Conservation (phyloP, 2,329 filamentous ascomycete species). For the Calonectria henricotiae region DNA sequence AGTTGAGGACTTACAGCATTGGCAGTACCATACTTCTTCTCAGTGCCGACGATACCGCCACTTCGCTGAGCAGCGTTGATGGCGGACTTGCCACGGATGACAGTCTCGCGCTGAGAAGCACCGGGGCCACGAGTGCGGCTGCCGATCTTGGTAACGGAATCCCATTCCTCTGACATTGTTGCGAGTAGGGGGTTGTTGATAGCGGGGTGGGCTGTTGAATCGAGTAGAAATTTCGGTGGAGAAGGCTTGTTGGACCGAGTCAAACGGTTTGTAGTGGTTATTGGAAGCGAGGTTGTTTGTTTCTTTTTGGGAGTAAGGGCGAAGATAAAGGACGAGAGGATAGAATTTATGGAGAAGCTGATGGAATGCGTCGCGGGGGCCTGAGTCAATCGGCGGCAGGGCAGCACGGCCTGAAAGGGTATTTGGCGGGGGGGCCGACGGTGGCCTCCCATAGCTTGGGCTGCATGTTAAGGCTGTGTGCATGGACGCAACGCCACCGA, state of each 20-base stretch:
- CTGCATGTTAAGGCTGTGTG: conserved; percentile 30
- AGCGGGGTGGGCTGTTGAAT: conserved; percentile 24
- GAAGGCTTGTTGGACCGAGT: conserved; percentile 14
- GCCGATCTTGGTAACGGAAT: conserved; percentile 92
- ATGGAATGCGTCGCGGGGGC: conserved; percentile 55
- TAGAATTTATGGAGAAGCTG: conserved; percentile 54
- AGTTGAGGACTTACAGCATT: conserved; percentile 71
- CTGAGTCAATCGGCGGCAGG: conserved; percentile 62
- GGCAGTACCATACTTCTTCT: conserved; percentile 89
- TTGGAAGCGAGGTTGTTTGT: conserved; percentile 39
- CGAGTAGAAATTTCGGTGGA: neutral
- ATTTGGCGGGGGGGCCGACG: conserved; percentile 44
- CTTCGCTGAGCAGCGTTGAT: conserved; percentile 91
- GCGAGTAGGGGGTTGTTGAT: conserved; percentile 51
- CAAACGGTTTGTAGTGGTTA: conserved; percentile 27
- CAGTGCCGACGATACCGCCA: conserved; percentile 84
- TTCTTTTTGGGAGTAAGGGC: conserved; percentile 39
- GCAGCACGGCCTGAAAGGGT: conserved; percentile 48
- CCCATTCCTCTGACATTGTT: conserved; percentile 82
- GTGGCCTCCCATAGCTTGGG: conserved; percentile 23
- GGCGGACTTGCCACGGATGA: conserved; percentile 85
- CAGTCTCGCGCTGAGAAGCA: conserved; percentile 82
- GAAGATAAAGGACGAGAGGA: conserved; percentile 44
- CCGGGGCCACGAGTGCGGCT: conserved; percentile 83
- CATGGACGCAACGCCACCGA: conserved; percentile 40